Evolutionary conservation across 164 flowering plant genomes (phyloP).

Genomic region (Pachysandra terminalis): DNA sequence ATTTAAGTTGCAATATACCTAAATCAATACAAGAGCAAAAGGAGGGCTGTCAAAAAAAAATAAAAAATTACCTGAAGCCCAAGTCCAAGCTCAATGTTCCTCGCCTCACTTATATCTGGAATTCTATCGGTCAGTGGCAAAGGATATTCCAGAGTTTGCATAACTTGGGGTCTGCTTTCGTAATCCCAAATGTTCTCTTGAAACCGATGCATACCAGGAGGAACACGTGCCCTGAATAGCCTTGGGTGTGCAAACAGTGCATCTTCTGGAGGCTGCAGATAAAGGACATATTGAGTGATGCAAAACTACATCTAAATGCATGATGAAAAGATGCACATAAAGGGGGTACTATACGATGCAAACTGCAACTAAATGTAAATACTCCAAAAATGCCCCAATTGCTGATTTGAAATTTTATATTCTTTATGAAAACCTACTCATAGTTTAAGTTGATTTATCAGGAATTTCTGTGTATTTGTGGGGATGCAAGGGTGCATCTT

Average conservation of each 20-base stretch:
- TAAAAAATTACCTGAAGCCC: slow-evolving; percentile 88
- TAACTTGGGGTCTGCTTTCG: slow-evolving; percentile 79
- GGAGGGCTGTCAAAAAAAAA: not conserved
- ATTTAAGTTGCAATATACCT: too few relatives aligned
- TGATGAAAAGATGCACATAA: too few relatives aligned
- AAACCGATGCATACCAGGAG: slow-evolving; percentile 98
- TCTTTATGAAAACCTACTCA: not conserved
- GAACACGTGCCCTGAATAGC: slow-evolving; percentile 89
- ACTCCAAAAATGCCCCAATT: not conserved
- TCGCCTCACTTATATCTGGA: slow-evolving; percentile 85
- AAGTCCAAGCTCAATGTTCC: slow-evolving; percentile 95
- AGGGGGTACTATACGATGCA: too few relatives aligned
- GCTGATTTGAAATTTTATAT: not conserved
- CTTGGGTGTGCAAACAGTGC: slow-evolving; percentile 95
- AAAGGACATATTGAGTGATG: not conserved
- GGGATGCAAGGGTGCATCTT: too few relatives aligned
- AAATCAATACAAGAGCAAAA: not conserved
- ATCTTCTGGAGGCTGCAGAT: slow-evolving; percentile 78
- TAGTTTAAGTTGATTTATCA: not conserved
- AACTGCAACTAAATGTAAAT: not conserved
- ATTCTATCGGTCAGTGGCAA: slow-evolving; percentile 63
- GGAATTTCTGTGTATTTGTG: not conserved
- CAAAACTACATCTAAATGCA: not conserved
- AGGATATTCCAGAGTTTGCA: slow-evolving; percentile 85
- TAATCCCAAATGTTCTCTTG: slow-evolving; percentile 95